Evolutionary conservation across 306 rosid species (phyloP).

Genomic region (Astragalus membranaceus): DNA sequence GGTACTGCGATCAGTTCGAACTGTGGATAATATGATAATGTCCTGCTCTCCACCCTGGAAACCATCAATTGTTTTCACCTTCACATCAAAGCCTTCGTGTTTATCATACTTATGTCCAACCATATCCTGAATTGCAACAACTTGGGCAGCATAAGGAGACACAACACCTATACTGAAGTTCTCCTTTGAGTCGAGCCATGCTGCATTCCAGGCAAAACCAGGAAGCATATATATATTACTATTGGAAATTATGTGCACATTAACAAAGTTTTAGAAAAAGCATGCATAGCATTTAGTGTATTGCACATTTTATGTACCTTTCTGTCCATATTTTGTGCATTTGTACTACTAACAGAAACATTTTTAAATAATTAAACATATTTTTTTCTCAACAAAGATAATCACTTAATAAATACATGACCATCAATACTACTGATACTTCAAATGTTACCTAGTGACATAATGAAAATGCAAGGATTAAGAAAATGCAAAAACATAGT

Average conservation of each 20-base stretch:
- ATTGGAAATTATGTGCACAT: neutral
- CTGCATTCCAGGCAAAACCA: constrained; percentile 19
- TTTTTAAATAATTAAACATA: neutral
- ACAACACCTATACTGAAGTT: constrained; percentile 54
- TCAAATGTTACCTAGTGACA: neutral
- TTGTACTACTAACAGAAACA: neutral
- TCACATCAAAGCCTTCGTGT: constrained; percentile 46
- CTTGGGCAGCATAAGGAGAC: constrained; percentile 88
- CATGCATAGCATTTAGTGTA: neutral
- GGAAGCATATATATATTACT: neutral
- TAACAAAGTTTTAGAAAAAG: neutral
- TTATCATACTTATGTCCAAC: constrained; percentile 37
- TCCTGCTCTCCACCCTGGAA: constrained; percentile 86
- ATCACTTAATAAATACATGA: neutral
- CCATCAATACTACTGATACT: neutral
- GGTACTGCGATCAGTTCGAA: constrained; percentile 35
- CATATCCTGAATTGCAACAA: constrained; percentile 41
- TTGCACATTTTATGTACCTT: neutral
- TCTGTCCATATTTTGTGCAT: neutral
- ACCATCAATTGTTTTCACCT: constrained; percentile 67
- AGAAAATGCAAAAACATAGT: neutral
- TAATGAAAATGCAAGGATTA: neutral
- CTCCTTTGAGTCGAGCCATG: constrained; percentile 35
- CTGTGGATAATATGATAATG: constrained; percentile 62
- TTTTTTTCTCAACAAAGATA: neutral